phyloP scores from a whole-genome alignment of 176 grass and related monocot genomes.

The Leersia perrieri region DNA sequence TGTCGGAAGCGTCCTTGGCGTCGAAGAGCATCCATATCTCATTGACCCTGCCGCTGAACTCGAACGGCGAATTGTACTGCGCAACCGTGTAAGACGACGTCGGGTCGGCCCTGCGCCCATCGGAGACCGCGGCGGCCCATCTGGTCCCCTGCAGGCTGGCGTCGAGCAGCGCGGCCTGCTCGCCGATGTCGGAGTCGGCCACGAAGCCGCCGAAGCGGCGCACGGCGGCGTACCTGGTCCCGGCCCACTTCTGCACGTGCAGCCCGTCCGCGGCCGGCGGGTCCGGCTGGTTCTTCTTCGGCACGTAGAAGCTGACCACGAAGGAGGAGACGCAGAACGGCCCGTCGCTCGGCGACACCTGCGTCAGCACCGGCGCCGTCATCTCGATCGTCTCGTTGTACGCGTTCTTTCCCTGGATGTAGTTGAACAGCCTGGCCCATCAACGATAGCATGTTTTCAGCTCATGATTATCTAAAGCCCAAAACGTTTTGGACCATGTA shows the following conservation, averaged over 20 bases:
- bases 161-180: constrained; percentile 65
- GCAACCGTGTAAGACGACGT: constrained; percentile 67
- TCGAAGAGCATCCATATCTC: constrained; percentile 94
- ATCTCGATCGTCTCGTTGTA: constrained; percentile 76
- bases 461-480: not conserved
- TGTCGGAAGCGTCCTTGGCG: not conserved
- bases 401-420: constrained; percentile 86
- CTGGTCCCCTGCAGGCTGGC: constrained; percentile 62
- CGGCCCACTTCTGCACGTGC: constrained; percentile 53
- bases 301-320: constrained; percentile 84
- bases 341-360: constrained; percentile 68
- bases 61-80: constrained; percentile 94
- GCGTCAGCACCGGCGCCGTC: constrained; percentile 83
- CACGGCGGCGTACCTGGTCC: constrained; percentile 55
- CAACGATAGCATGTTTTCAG: not conserved
- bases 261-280: constrained; percentile 71
- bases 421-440: constrained; percentile 65
- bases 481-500: not conserved
- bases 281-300: constrained; percentile 64
- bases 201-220: constrained; percentile 76
- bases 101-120: constrained; percentile 34
- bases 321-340: constrained; percentile 86
- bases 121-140: constrained; percentile 61
- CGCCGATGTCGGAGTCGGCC: constrained; percentile 48
- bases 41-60: constrained; percentile 86